Conservation (phyloP, 108 stramenopile species). For the Phaeodactylum tricornutum region DNA sequence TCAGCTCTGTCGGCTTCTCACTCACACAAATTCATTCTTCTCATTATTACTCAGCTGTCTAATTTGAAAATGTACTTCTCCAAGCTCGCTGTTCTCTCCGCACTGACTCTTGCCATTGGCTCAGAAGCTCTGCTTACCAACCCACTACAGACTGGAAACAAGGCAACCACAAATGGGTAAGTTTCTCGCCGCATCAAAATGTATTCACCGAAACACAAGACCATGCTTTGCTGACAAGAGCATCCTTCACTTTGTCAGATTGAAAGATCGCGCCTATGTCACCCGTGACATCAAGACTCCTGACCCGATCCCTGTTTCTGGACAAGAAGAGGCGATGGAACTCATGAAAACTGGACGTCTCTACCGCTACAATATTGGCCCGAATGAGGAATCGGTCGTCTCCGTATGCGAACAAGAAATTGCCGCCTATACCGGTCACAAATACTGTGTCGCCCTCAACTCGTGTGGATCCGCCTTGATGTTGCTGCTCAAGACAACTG, state of each 20-base stretch:
- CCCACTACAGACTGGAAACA: neutral
- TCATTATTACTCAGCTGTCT: no score
- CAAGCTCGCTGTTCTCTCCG: no score
- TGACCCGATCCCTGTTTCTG: slow-evolving; percentile 67
- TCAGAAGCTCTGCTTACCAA: slow-evolving; percentile 7
- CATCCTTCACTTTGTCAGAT: no score
- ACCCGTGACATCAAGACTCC: slow-evolving; percentile 75
- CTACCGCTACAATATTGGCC: slow-evolving; percentile 68
- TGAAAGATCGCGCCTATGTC: slow-evolving; percentile 34
- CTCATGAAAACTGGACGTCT: slow-evolving; percentile 64
- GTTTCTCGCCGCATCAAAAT: no score
- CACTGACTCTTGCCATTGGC: no score
- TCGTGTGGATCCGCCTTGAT: slow-evolving; percentile 83
- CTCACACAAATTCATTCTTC: no score
- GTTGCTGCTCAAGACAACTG: slow-evolving; percentile 72
- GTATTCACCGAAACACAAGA: no score
- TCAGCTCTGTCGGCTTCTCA: no score
- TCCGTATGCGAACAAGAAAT: slow-evolving; percentile 62
- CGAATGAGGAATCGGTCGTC: slow-evolving; percentile 49
- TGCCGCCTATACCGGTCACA: slow-evolving; percentile 72
- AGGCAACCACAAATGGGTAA: no score
- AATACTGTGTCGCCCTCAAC: slow-evolving; percentile 78
- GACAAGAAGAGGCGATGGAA: slow-evolving; percentile 53
- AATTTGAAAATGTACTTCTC: no score
- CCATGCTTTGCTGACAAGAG: no score